phyloP scores from a whole-genome alignment of 2,329 filamentous ascomycete genomes.

The Dothideomycetes sp. region DNA sequence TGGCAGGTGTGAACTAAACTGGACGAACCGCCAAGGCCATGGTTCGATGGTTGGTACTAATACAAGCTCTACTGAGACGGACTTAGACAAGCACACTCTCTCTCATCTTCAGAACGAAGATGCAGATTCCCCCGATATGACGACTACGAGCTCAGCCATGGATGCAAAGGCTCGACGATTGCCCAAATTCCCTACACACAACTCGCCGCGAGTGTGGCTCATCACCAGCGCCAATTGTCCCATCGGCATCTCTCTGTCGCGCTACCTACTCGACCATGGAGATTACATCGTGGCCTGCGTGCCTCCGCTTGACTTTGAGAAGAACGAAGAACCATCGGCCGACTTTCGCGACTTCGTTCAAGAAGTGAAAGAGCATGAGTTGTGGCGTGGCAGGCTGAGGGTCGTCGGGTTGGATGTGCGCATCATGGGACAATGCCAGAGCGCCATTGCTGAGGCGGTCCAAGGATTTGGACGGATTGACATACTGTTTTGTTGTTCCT shows the following conservation, averaged over 20 bases:
- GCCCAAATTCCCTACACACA: constrained; percentile 51
- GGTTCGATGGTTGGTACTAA: neutral
- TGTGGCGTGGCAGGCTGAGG: constrained; percentile 70
- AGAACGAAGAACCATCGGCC: constrained; percentile 57
- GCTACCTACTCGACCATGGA: constrained; percentile 76
- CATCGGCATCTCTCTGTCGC: constrained; percentile 71
- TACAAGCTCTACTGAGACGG: no score
- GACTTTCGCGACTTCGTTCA: constrained; percentile 74
- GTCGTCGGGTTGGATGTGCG: constrained; percentile 51
- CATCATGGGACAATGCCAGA: constrained; percentile 63
- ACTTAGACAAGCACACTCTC: no score
- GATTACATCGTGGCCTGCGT: constrained; percentile 84
- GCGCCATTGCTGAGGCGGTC: constrained; percentile 78
- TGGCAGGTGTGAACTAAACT: no score
- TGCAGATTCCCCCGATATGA: no score
- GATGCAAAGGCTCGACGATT: constrained; percentile 25
- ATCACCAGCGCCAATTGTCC: constrained; percentile 80
- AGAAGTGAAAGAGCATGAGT: constrained; percentile 50
- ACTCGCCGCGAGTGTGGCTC: constrained; percentile 79
- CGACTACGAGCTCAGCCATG: constrained; percentile 5
- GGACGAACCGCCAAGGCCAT: neutral
- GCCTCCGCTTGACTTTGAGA: constrained; percentile 65
- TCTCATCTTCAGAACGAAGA: no score
- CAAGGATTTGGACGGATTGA: constrained; percentile 79
- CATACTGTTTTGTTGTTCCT: constrained; percentile 81